Percentiles rank a stretch among this genome's conserved stretches.
These are phyloP conservation scores for Boletus sp. DNA, from an alignment of 768 basidiomycete species.

Conservation along the genomic window DNA sequence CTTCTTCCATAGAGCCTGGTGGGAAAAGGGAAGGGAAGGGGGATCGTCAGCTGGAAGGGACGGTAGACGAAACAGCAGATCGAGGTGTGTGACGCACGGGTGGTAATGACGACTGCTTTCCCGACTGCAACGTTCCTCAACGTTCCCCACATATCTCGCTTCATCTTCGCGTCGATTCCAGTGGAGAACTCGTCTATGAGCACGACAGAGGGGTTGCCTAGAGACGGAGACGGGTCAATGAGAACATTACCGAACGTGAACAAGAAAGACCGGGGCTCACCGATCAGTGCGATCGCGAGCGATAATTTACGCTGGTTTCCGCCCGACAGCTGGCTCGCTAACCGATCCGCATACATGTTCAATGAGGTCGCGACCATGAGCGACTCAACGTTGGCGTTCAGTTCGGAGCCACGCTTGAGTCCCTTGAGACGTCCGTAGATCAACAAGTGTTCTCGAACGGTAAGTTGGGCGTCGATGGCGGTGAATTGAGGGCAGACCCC, in stretches of 20 bases:
- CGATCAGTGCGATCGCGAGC: conserved; percentile 73
- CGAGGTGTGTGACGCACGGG: conserved; percentile 43
- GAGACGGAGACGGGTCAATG: not conserved
- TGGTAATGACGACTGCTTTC: conserved; percentile 71
- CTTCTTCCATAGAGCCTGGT: conserved; percentile 81
- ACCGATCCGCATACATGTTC: conserved; percentile 57
- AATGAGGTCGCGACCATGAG: conserved; percentile 61
- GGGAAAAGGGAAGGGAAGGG: not conserved
- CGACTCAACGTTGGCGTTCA: conserved; percentile 51
- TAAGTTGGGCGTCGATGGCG: conserved; percentile 74
- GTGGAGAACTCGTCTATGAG: conserved; percentile 84
- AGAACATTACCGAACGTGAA: not conserved
- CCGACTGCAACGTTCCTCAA: conserved; percentile 60
- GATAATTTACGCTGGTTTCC: conserved; percentile 78
- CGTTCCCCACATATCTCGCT: conserved; percentile 80
- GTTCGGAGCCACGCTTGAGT: conserved; percentile 44
- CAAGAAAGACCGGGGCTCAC: conserved; percentile 27
- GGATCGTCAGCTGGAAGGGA: not conserved
- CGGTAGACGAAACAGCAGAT: not conserved
- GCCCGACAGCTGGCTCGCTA: conserved; percentile 73
- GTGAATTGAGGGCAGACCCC: conserved; percentile 86
- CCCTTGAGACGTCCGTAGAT: conserved; percentile 77
- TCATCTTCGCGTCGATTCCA: conserved; percentile 80
- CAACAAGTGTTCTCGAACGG: conserved; percentile 70
- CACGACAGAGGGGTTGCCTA: conserved; percentile 73